Percentiles rank a stretch among this genome's conserved stretches.
Evolutionary conservation across 345 rosid species (phyloP).

Genomic region (Linum lewisii): DNA sequence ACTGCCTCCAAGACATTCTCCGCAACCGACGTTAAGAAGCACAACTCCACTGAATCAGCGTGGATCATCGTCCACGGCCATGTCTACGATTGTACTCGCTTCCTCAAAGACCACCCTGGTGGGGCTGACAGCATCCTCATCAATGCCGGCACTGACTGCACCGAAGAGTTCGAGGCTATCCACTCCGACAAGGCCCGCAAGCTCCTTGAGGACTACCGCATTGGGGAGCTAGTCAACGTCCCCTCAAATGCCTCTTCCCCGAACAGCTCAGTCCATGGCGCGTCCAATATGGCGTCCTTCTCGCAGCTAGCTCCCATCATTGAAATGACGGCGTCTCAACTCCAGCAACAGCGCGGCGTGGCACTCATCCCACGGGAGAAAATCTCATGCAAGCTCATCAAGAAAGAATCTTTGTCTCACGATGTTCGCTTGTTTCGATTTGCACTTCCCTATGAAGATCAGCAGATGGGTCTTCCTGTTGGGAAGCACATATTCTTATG

Average conservation of each 20-base stretch:
- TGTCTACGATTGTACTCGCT: constrained; percentile 81
- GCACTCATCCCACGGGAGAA: constrained; percentile 80
- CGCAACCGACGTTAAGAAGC: constrained; percentile 57
- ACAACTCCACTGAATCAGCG: constrained; percentile 61
- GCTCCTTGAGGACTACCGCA: constrained; percentile 63
- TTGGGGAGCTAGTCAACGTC: constrained; percentile 54
- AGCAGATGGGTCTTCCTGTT: constrained; percentile 57
- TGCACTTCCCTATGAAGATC: constrained; percentile 63
- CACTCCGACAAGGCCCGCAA: constrained; percentile 90
- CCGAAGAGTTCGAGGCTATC: constrained; percentile 92
- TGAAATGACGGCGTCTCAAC: constrained; percentile 21
- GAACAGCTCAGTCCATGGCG: constrained; percentile 56
- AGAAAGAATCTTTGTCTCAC: constrained; percentile 57
- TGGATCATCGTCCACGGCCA: constrained; percentile 96
- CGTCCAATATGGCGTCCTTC: constrained; percentile 18
- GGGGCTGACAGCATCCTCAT: constrained; percentile 79
- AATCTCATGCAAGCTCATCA: constrained; percentile 58
- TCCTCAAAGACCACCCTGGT: constrained; percentile 89
- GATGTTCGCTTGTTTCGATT: constrained; percentile 61
- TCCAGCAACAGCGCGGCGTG: constrained; percentile 14
- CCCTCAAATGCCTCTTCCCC: constrained; percentile 62
- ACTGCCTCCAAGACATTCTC: constrained; percentile 52
- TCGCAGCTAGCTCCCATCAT: constrained; percentile 50
- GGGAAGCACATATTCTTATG: constrained; percentile 86
- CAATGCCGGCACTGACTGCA: constrained; percentile 85